phyloP scores from a whole-genome alignment of 768 basidiomycete genomes.

The Phylloporus arenicola region DNA sequence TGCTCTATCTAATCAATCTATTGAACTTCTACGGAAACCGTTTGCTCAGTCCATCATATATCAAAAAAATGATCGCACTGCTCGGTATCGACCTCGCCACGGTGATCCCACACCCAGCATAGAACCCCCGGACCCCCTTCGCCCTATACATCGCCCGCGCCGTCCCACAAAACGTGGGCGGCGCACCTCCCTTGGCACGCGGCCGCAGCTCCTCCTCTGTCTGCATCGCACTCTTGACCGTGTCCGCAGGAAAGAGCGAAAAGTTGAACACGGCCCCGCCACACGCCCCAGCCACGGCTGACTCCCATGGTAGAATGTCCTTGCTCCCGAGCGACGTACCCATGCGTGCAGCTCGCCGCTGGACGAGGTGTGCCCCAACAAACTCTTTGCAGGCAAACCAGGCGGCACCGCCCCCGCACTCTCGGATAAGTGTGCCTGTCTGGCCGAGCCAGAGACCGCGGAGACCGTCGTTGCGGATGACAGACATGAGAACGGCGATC shows the following conservation, averaged over 20 bases:
- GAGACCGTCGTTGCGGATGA: slow-evolving; percentile 63
- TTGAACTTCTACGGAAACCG: slow-evolving; percentile 37
- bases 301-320: slow-evolving; percentile 68
- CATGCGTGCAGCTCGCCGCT: slow-evolving; percentile 35
- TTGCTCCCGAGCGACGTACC: slow-evolving; percentile 32
- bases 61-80: slow-evolving; percentile 88
- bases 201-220: slow-evolving; percentile 85
- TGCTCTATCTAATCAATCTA: not conserved
- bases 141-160: slow-evolving; percentile 65
- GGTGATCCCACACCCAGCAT: slow-evolving; percentile 92
- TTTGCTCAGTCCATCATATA: slow-evolving; percentile 74
- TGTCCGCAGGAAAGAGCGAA: slow-evolving; percentile 92
- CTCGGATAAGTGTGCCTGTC: slow-evolving; percentile 87
- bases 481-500: slow-evolving; percentile 55
- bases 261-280: slow-evolving; percentile 85
- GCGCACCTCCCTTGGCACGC: slow-evolving; percentile 28
- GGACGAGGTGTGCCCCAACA: slow-evolving; percentile 55
- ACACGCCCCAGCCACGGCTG: slow-evolving; percentile 78
- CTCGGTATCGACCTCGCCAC: slow-evolving; percentile 80
- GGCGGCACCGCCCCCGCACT: slow-evolving; percentile 84
- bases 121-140: slow-evolving; percentile 78
- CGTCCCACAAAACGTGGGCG: slow-evolving; percentile 49
- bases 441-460: slow-evolving; percentile 96
- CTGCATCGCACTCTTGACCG: slow-evolving; percentile 91
- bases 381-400: slow-evolving; percentile 92